A percentile compares a stretch with the other conserved stretches of the same genome.
Conservation (phyloP, 345 rosid genomes). For the Bretschneidera sinensis region DNA sequence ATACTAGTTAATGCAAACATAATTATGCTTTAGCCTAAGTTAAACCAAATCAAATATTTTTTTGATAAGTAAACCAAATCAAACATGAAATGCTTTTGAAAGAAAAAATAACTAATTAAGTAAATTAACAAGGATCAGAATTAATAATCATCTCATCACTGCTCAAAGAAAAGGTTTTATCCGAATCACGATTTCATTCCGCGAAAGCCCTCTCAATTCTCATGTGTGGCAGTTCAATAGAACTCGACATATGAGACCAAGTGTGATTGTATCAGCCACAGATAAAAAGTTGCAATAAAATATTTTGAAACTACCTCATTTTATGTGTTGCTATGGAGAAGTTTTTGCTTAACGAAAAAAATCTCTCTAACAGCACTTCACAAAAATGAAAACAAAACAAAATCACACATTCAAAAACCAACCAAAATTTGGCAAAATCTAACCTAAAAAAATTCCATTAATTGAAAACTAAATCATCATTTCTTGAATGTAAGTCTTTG, state of each 20-base stretch:
- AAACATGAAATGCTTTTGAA: too few relatives aligned
- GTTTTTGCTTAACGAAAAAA: too few relatives aligned
- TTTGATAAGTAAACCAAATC: too few relatives aligned
- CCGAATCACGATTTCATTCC: constrained; percentile 20
- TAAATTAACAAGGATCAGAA: neutral
- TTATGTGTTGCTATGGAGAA: too few relatives aligned
- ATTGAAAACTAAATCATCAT: constrained; percentile 19
- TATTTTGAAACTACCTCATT: too few relatives aligned
- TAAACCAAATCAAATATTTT: too few relatives aligned
- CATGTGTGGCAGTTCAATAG: too few relatives aligned
- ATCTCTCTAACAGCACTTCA: constrained; percentile 41
- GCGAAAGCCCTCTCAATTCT: constrained; percentile 32
- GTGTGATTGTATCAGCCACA: too few relatives aligned
- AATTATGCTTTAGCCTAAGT: constrained; percentile 4
- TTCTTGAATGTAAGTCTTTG: constrained; percentile 27
- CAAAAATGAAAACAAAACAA: constrained; percentile 1
- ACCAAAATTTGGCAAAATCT: neutral
- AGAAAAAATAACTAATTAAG: too few relatives aligned
- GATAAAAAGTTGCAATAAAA: too few relatives aligned
- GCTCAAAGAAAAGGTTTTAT: constrained; percentile 47
- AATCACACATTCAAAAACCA: neutral
- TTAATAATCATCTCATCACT: constrained; percentile 37
- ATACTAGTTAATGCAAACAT: constrained; percentile 13
- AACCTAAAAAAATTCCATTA: constrained; percentile 12
- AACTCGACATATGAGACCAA: too few relatives aligned